These are phyloP conservation scores for Podaxis carcinomalis DNA, from an alignment of 768 basidiomycete genomes.

Conservation along the genomic window DNA sequence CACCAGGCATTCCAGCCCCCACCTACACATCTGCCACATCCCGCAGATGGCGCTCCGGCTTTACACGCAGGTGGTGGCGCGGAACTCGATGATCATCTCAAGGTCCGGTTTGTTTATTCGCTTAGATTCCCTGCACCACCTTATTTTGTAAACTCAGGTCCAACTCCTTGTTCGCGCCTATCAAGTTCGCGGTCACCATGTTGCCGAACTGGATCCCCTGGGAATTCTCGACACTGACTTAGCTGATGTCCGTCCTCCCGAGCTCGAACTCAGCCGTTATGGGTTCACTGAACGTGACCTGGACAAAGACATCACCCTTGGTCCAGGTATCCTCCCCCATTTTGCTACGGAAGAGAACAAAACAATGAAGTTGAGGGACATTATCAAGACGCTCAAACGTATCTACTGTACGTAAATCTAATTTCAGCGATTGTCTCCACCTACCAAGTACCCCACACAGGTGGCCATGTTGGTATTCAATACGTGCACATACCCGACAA, in stretches of 20 bases:
- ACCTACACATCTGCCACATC: slow-evolving; percentile 62
- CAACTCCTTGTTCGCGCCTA: slow-evolving; percentile 98
- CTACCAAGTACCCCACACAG: slow-evolving; percentile 32
- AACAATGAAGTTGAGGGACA: slow-evolving; percentile 86
- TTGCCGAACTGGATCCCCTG: slow-evolving; percentile 93
- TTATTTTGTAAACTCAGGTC: slow-evolving; percentile 46
- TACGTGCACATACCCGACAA: slow-evolving; percentile 97
- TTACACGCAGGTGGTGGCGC: slow-evolving; percentile 65
- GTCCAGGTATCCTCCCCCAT: slow-evolving; percentile 93
- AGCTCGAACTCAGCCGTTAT: slow-evolving; percentile 91
- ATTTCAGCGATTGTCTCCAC: neutral
- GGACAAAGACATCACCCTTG: slow-evolving; percentile 90
- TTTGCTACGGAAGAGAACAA: slow-evolving; percentile 85
- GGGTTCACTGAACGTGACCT: slow-evolving; percentile 94
- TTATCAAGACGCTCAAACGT: slow-evolving; percentile 84
- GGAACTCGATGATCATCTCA: slow-evolving; percentile 90
- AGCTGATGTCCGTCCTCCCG: slow-evolving; percentile 71
- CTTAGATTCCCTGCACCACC: neutral
- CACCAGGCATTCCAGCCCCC: slow-evolving; percentile 82
- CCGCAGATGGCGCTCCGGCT: slow-evolving; percentile 77
- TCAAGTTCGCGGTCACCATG: slow-evolving; percentile 97
- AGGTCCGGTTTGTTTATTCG: slow-evolving; percentile 44
- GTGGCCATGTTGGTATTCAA: slow-evolving; percentile 84
- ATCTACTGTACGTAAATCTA: slow-evolving; percentile 78
- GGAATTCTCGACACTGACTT: slow-evolving; percentile 91